These are phyloP conservation scores for Geosmithia morbida DNA, from an alignment of 2,329 filamentous ascomycete genomes.

Conservation along the genomic window DNA sequence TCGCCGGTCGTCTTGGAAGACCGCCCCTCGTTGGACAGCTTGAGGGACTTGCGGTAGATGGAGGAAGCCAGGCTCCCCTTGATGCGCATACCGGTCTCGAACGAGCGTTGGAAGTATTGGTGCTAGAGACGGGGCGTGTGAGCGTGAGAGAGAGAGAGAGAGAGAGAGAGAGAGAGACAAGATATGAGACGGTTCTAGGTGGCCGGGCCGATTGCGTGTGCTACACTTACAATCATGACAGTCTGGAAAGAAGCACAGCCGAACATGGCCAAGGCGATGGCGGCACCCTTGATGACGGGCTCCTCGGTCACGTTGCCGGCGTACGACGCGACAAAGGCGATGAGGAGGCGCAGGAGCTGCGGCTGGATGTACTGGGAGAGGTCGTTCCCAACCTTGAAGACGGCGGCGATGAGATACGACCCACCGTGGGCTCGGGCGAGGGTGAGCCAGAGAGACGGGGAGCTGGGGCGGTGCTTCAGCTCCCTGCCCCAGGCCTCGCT, in stretches of 20 bases:
- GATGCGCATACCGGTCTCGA: constrained; percentile 93
- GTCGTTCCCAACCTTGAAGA: constrained; percentile 88
- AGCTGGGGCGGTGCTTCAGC: constrained; percentile 47
- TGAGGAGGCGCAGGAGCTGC: constrained; percentile 73
- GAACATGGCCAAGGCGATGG: constrained; percentile 90
- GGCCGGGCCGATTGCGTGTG: background rate
- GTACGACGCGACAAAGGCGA: constrained; percentile 75
- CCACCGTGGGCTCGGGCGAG: constrained; percentile 73
- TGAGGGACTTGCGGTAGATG: constrained; percentile 85
- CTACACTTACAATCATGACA: constrained; percentile 41
- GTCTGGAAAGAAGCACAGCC: constrained; percentile 75
- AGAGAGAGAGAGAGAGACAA: background rate
- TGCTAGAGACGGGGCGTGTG: constrained; percentile 26
- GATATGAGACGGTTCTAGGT: background rate
- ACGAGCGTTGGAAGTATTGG: constrained; percentile 93
- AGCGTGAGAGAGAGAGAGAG: background rate
- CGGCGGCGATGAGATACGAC: constrained; percentile 65
- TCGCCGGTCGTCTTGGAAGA: constrained; percentile 85
- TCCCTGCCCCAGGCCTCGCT: constrained; percentile 65
- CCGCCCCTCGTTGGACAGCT: constrained; percentile 84
- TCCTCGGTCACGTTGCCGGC: constrained; percentile 41
- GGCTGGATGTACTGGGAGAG: constrained; percentile 78
- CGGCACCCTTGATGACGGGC: constrained; percentile 69
- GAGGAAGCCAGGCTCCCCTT: constrained; percentile 80
- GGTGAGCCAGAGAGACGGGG: constrained; percentile 65